phyloP scores from a whole-genome alignment of 2,329 filamentous ascomycete genomes.

The Epichloe sp. region DNA sequence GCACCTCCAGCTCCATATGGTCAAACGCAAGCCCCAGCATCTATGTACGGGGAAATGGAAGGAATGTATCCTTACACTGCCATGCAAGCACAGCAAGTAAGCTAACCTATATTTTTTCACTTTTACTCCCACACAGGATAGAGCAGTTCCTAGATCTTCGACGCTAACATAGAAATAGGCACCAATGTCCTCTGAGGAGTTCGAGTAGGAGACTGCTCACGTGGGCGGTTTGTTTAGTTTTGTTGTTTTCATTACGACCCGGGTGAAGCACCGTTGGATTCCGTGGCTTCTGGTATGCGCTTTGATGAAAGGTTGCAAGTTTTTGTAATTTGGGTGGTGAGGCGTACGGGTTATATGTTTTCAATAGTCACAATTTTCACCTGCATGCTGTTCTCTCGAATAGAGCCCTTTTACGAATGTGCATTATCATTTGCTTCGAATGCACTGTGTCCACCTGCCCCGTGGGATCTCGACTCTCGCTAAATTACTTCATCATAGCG shows the following conservation, averaged over 20 bases:
- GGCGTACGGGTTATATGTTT: conserved; percentile 10
- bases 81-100: conserved; percentile 74
- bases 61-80: conserved; percentile 75
- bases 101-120: conserved; percentile 13
- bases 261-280: not conserved
- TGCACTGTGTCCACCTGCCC: not conserved
- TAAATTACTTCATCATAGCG: conserved; percentile 38
- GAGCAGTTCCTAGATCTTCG: not conserved
- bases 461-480: not conserved
- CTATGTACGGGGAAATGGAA: conserved; percentile 69
- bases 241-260: not conserved
- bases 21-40: conserved; percentile 52
- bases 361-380: not conserved
- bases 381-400: not conserved
- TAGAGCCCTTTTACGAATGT: not conserved
- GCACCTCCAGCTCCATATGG: conserved; percentile 61
- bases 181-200: conserved; percentile 32
- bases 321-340: not conserved
- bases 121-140: not conserved
- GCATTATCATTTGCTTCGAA: not conserved
- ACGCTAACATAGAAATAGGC: conserved; percentile 16
- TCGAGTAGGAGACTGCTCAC: conserved; percentile 21
- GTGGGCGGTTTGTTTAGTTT: not conserved
- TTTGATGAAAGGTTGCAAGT: not conserved
- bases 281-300: not conserved